Evolutionary conservation across 805 yeast species (phyloP), one percentile per base, ranked within the genome.

Genomic region (Nakazawaea populi): DNA sequence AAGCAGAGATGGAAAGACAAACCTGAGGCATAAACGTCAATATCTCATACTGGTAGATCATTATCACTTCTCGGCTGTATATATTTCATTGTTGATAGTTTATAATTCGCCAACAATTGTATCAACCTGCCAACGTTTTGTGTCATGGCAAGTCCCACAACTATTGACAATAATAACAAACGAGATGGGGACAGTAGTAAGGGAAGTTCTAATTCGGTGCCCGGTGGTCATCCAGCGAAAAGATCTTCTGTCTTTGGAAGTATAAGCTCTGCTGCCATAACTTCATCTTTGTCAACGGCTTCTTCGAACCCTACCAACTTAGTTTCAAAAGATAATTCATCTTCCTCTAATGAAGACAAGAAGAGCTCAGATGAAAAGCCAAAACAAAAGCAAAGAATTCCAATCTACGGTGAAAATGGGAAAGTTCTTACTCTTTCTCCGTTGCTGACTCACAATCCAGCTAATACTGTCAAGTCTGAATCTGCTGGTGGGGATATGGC

Each of bases 391-490:
- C n/a, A 39, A 4, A 37, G 30, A 6, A 44, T 49, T 9, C 52
- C 47, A n/a, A 40, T 49, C 8, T 49, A 49, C 34, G 52, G 52
- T 5, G 39, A 30, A n/a, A 29, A 49, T 39, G 52, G 52, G 27
- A 44, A 44, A 32, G 36, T 49, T 5, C 11, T 28, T 44, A 40
- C 9, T 9, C 7, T 4, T 32, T n/a, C 24, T 28, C 24, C 2
- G 24, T 18, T 3, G 24, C 24, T 18, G 24, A 18, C 24, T 18
- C 24, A 18, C 24, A 18, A 18, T 18, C 24, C 24, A 18, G 24
- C 24, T 18, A 18, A 2, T 18, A 3, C 24, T 18, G 24, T 18
- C 24, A 18, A 18, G 24, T 18, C 24, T 18, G 24, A 18, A 18
- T 18, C 32, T 24, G 18, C 24, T 24, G 14, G 48, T 8, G 4